phyloP scores from a whole-genome alignment of 116 monocot species.

The Posidonia oceanica region DNA sequence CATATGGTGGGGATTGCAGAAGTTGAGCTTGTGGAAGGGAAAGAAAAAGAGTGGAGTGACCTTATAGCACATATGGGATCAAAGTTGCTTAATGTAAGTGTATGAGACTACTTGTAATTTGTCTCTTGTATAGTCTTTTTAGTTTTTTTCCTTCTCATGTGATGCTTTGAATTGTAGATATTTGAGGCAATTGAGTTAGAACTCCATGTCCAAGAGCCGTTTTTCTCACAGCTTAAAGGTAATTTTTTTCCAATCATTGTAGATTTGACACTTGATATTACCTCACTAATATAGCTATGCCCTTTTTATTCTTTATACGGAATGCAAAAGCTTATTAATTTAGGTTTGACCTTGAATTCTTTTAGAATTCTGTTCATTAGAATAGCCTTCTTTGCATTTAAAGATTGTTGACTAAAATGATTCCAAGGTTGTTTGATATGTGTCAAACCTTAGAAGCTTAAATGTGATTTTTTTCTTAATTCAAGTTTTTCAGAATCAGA shows the following conservation, averaged over 20 bases:
- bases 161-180: conserved; percentile 25
- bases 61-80: conserved; percentile 27
- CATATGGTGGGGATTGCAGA: conserved; percentile 12
- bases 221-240: conserved; percentile 80
- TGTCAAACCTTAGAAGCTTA: too few species aligned
- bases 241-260: background rate
- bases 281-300: background rate
- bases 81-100: conserved; percentile 41
- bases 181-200: conserved; percentile 48
- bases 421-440: too few species aligned
- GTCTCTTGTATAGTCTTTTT: background rate
- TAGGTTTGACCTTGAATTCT: background rate
- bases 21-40: conserved; percentile 15
- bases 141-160: background rate
- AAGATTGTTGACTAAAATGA: too few species aligned
- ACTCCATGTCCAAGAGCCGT: conserved; percentile 89
- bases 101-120: background rate
- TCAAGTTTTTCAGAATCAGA: too few species aligned
- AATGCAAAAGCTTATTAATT: background rate
- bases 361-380: background rate
- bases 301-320: background rate
- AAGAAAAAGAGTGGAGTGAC: conserved; percentile 32
- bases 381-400: background rate
- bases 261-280: background rate
- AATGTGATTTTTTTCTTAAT: too few species aligned